Conservation (phyloP, 2,329 filamentous ascomycete genomes). For the Ascochyta pisi region DNA sequence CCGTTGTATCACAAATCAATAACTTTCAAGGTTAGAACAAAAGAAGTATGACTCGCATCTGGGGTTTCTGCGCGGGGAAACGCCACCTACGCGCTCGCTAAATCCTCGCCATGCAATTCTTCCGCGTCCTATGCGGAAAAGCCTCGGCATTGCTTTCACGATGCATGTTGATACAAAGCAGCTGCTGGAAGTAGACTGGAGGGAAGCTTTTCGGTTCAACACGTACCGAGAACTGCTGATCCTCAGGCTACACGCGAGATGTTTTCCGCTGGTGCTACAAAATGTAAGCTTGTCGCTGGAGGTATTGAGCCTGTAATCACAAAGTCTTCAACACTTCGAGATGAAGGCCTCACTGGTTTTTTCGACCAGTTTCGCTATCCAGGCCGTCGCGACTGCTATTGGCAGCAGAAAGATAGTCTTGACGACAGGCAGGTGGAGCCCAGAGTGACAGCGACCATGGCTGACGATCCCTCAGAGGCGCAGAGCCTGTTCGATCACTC, state of each 20-base stretch:
- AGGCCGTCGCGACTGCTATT: conserved; percentile 7
- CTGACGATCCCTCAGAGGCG: conserved; percentile 10
- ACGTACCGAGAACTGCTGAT: conserved; percentile 8
- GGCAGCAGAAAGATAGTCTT: background rate
- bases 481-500: conserved; percentile 27
- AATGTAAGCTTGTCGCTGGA: background rate
- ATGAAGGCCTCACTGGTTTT: too few species aligned
- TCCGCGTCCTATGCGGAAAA: conserved; percentile 7
- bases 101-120: conserved; percentile 2
- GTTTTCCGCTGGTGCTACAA: conserved; percentile 5
- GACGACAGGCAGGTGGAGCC: conserved; percentile 1
- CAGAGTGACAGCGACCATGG: background rate
- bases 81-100: conserved; percentile 7
- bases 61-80: conserved; percentile 5
- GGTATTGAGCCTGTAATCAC: background rate
- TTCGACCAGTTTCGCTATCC: background rate
- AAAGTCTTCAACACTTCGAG: too few species aligned
- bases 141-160: conserved; percentile 3
- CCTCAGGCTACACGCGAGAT: background rate
- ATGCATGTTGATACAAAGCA: background rate
- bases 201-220: background rate
- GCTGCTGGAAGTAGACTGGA: conserved; percentile 2
- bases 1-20: background rate
- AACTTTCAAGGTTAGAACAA: background rate
- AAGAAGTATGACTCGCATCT: conserved; percentile 4